phyloP scores from a whole-genome alignment of 2,329 filamentous ascomycete species.

The Venturia effusa region DNA sequence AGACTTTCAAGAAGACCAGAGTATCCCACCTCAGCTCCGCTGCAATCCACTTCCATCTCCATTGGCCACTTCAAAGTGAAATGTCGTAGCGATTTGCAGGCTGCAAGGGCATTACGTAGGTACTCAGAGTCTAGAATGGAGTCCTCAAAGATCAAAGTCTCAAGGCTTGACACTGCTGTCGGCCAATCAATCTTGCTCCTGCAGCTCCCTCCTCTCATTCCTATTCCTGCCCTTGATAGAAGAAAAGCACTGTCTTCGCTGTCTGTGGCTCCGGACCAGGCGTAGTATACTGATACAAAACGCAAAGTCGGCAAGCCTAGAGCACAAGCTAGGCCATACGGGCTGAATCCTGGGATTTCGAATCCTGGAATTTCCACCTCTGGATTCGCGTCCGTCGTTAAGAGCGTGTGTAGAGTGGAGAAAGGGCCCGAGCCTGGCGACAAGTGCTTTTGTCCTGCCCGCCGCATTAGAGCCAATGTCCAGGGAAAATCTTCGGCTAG shows the following conservation, averaged over 20 bases:
- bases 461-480: constrained; percentile 1
- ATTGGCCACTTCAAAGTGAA: background rate
- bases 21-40: background rate
- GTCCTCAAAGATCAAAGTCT: background rate
- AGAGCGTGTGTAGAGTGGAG: background rate
- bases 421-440: background rate
- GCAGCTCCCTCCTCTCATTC: background rate
- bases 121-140: background rate
- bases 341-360: background rate
- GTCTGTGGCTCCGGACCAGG: background rate
- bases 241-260: background rate
- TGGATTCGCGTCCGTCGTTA: background rate
- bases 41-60: background rate
- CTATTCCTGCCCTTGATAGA: background rate
- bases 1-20: background rate
- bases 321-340: background rate
- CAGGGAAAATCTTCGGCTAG: background rate
- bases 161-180: background rate
- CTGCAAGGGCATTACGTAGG: background rate
- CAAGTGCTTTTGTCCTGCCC: background rate
- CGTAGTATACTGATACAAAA: background rate
- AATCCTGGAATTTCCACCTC: background rate
- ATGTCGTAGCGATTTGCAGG: background rate
- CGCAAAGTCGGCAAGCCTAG: background rate
- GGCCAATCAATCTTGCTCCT: background rate